Evolutionary conservation across 2,329 filamentous ascomycete genomes (phyloP), one percentile per base, ranked within the genome.

Genomic region (Herpotrichia juniperi): DNA sequence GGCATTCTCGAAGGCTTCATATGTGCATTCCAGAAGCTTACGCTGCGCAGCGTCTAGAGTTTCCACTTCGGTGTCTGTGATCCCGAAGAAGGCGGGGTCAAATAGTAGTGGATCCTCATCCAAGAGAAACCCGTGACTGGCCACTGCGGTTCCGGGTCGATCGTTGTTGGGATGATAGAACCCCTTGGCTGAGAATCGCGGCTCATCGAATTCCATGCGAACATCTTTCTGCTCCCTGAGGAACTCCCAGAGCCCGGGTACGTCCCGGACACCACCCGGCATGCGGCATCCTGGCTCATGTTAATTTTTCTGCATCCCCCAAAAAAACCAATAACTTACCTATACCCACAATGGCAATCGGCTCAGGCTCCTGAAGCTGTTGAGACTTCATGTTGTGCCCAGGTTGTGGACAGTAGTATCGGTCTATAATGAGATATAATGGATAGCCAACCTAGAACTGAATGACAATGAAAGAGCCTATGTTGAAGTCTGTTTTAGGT

Each of bases 1-100:
- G n/a, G 61, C 72, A 50, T 63, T 72, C 49, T 77, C 74, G 11
- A 83, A 57, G 1, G 74, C 69, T 50, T 77, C 72, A 42, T 61
- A 74, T 0, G 53, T 50, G 0, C 62, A 56, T 46, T 73, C 71
- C 1, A 73, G 53, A 1, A 72, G 48, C 42, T 68, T 67, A 1
- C 69, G 58, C 30, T 74, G 69, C 11, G 50, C 9, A 2, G 66
- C 54, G 42, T 73, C 69, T 52, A 71, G 59, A 1, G 57, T 57
- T 11, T 25, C 37, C 2, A 53, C 56, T 34, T 72, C 66, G 10
- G 37, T n/a, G 0, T 26, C 22, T 3, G 51, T 61, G 9, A 73
- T 62, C 1, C 50, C 48, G 34, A 73, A 73, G 52, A 73, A 66
- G 22, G 32, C 21, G 21, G 70, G 67, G 44, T 79, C 74, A 34